A percentile compares a stretch with the other conserved stretches of the same genome.
phyloP scores from a whole-genome alignment of 2,329 filamentous ascomycete genomes.

The Tolypocladium endophyticum region DNA sequence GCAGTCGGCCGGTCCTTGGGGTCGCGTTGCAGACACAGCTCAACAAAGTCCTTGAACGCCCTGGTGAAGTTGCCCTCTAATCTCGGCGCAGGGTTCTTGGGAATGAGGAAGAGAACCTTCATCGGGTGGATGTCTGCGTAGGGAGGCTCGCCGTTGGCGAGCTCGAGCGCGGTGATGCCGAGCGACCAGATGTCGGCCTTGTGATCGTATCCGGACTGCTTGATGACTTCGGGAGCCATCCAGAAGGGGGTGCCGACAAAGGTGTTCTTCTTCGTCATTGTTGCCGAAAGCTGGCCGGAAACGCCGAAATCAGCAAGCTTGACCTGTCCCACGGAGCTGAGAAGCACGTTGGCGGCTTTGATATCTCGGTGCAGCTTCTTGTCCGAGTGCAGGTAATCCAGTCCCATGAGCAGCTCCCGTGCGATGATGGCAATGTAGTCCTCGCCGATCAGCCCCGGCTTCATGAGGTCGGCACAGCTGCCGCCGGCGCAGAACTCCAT shows the following conservation, averaged over 20 bases:
- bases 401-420: slow-evolving; percentile 74
- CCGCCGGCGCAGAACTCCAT: slow-evolving; percentile 99
- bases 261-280: slow-evolving; percentile 99
- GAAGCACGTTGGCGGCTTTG: slow-evolving; percentile 89
- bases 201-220: slow-evolving; percentile 94
- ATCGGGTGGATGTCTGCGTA: slow-evolving; percentile 97
- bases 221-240: slow-evolving; percentile 99
- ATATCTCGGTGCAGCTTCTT: slow-evolving; percentile 96
- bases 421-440: slow-evolving; percentile 97
- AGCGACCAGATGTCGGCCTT: slow-evolving; percentile 98
- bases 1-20: slow-evolving; percentile 82
- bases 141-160: slow-evolving; percentile 85
- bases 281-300: slow-evolving; percentile 88
- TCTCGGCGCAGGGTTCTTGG: slow-evolving; percentile 80
- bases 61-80: slow-evolving; percentile 75
- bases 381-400: slow-evolving; percentile 90
- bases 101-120: slow-evolving; percentile 95
- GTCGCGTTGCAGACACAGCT: slow-evolving; percentile 77
- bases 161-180: slow-evolving; percentile 84
- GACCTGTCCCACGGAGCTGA: slow-evolving; percentile 85
- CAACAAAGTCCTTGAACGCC: slow-evolving; percentile 75
- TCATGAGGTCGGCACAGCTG: slow-evolving; percentile 92
- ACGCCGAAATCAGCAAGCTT: slow-evolving; percentile 97
- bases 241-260: slow-evolving; percentile 98
- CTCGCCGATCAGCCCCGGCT: slow-evolving; percentile 81